Evolutionary conservation across 257 asterid genomes (phyloP).

Genomic region (Solanum clarkiae): DNA sequence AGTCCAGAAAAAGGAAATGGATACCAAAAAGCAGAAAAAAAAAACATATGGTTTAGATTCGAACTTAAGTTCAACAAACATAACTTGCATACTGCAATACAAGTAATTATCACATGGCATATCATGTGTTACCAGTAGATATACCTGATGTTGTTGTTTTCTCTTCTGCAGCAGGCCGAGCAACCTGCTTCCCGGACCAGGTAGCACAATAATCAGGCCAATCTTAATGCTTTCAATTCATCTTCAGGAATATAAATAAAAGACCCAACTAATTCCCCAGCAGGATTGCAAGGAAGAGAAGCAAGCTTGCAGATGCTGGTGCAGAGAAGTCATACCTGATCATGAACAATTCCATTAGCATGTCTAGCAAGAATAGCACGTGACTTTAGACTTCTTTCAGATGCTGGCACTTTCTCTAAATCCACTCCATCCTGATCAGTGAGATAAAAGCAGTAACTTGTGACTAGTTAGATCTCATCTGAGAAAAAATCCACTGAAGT

Average conservation of each 20-base stretch:
- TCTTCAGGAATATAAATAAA: not conserved
- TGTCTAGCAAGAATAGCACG: constrained; percentile 61
- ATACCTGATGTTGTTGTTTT: constrained; percentile 65
- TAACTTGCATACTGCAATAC: not conserved
- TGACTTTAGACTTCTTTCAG: constrained; percentile 52
- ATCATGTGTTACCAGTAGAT: not conserved
- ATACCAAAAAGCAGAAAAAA: not conserved
- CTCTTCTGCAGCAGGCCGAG: constrained; percentile 46
- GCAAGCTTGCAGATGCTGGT: not conserved
- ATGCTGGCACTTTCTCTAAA: constrained; percentile 42
- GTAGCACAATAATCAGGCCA: not conserved
- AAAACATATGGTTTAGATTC: not conserved
- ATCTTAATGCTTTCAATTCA: not conserved
- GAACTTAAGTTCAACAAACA: not conserved
- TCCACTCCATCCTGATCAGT: constrained; percentile 53
- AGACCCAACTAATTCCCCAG: not conserved
- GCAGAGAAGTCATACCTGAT: constrained; percentile 43
- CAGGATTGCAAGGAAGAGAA: not conserved
- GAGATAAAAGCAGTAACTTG: not conserved
- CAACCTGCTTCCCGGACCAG: constrained; percentile 26
- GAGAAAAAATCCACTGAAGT: not conserved
- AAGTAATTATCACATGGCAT: not conserved
- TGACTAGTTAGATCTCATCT: not conserved
- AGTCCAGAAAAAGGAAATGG: not conserved
- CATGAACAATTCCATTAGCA: constrained; percentile 75